Evolutionary conservation across 495 filamentous ascomycete species (phyloP).

Genomic region (Penicillium pancosmium): DNA sequence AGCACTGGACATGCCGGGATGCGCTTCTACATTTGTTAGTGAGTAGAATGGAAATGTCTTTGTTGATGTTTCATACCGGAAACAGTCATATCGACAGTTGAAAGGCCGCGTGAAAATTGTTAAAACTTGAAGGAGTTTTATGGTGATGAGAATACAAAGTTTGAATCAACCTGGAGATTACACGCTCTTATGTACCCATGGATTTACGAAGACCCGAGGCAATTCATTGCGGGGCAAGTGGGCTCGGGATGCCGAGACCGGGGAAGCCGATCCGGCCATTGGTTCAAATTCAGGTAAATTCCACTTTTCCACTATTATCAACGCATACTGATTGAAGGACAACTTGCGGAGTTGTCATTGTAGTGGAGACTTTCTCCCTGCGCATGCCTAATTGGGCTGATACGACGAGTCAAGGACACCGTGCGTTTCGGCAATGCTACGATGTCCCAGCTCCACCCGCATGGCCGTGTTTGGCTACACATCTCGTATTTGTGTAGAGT

Average conservation of each 20-base stretch:
- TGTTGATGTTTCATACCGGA: not conserved
- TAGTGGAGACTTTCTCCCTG: slow-evolving; percentile 5
- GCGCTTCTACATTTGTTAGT: not conserved
- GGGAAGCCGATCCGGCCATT: slow-evolving; percentile 35
- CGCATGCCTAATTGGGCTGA: slow-evolving; percentile 10
- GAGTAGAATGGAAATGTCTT: not conserved
- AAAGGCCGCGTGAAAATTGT: too few relatives aligned
- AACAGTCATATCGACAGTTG: not conserved
- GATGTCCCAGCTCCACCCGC: not conserved
- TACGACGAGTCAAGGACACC: not conserved
- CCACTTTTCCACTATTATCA: slow-evolving; percentile 3
- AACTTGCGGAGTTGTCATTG: not conserved
- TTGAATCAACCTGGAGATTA: slow-evolving; percentile 1
- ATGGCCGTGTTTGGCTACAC: too few relatives aligned
- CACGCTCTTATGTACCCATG: slow-evolving; percentile 13
- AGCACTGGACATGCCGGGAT: slow-evolving; percentile 30
- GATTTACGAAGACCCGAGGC: slow-evolving; percentile 20
- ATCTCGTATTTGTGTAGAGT: too few relatives aligned
- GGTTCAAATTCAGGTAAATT: slow-evolving; percentile 9
- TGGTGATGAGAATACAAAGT: not conserved
- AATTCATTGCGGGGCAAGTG: slow-evolving; percentile 25
- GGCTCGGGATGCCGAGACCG: slow-evolving; percentile 36
- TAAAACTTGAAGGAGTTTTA: not conserved
- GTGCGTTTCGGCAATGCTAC: slow-evolving; percentile 10
- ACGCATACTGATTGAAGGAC: slow-evolving; percentile 9